Evolutionary conservation across 1,139 yeast genomes (phyloP).

Genomic region (Debaryomyces sp.): DNA sequence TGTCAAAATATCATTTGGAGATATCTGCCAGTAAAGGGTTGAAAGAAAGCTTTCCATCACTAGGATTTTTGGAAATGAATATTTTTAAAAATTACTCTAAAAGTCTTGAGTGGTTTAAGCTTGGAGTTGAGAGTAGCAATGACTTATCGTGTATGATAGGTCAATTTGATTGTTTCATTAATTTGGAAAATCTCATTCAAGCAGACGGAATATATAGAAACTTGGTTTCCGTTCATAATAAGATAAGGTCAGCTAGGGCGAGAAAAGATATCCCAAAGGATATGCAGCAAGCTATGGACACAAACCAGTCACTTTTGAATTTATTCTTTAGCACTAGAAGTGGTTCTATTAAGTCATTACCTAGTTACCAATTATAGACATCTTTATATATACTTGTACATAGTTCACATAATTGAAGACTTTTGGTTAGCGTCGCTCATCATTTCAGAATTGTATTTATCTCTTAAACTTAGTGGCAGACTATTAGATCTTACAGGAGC

Average conservation of each 20-base stretch:
- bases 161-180: slow-evolving; percentile 59
- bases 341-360: slow-evolving; percentile 19
- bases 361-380: slow-evolving; percentile 1
- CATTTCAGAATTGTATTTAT: slow-evolving; percentile 33
- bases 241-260: slow-evolving; percentile 21
- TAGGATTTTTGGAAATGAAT: slow-evolving; percentile 79
- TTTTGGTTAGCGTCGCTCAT: slow-evolving; percentile 17
- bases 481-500: slow-evolving; percentile 26
- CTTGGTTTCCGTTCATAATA: slow-evolving; percentile 26
- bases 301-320: slow-evolving; percentile 28
- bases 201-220: slow-evolving; percentile 32
- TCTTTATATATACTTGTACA: slow-evolving; percentile 10
- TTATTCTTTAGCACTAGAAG: slow-evolving; percentile 37
- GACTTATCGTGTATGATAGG: slow-evolving; percentile 74
- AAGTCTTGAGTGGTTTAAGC: slow-evolving; percentile 81
- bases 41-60: slow-evolving; percentile 69
- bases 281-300: slow-evolving; percentile 25
- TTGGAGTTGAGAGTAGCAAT: slow-evolving; percentile 67
- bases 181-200: slow-evolving; percentile 26
- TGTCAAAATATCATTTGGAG: slow-evolving; percentile 72
- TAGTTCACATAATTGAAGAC: slow-evolving; percentile 9
- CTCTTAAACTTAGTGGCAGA: slow-evolving; percentile 39
- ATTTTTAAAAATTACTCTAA: slow-evolving; percentile 55
- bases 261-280: slow-evolving; percentile 24
- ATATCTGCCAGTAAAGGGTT: slow-evolving; percentile 77